These are phyloP conservation scores for Tuber microsphaerosporum DNA, from an alignment of 495 filamentous ascomycete species.

Conservation along the genomic window DNA sequence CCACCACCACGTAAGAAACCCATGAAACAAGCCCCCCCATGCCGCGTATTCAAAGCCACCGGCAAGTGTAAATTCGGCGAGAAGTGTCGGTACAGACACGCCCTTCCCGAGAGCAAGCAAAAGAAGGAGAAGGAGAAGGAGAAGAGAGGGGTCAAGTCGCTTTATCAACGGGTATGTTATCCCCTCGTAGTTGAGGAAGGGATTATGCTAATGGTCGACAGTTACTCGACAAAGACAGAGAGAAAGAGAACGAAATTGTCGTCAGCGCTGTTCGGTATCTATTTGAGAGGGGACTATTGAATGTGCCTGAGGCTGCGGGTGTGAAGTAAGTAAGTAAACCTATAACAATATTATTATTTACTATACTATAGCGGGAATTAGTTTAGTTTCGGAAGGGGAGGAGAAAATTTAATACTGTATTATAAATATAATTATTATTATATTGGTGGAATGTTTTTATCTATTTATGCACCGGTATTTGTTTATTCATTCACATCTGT, in stretches of 20 bases:
- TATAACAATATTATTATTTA: neutral
- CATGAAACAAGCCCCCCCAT: slow-evolving; percentile 43
- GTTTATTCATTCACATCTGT: neutral
- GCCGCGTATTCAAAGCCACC: slow-evolving; percentile 47
- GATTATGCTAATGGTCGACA: slow-evolving; percentile 23
- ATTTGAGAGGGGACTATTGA: slow-evolving; percentile 22
- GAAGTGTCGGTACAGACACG: slow-evolving; percentile 49
- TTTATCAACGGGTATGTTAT: slow-evolving; percentile 50
- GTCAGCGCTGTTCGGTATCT: slow-evolving; percentile 36
- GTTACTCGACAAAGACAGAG: slow-evolving; percentile 40
- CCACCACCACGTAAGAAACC: slow-evolving; percentile 27
- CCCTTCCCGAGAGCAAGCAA: slow-evolving; percentile 14
- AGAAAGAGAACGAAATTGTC: slow-evolving; percentile 36
- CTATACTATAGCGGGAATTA: neutral
- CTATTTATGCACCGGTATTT: neutral
- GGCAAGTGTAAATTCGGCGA: slow-evolving; percentile 48
- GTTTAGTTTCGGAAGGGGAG: neutral
- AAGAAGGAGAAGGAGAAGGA: neutral
- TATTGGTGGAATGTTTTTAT: neutral
- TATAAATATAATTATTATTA: neutral
- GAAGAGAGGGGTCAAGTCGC: slow-evolving; percentile 43
- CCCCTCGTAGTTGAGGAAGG: neutral
- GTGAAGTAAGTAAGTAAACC: neutral
- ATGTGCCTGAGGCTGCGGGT: neutral
- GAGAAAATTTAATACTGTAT: neutral